Conservation (phyloP, 2,329 filamentous ascomycete genomes). For the Chalara sp. region DNA sequence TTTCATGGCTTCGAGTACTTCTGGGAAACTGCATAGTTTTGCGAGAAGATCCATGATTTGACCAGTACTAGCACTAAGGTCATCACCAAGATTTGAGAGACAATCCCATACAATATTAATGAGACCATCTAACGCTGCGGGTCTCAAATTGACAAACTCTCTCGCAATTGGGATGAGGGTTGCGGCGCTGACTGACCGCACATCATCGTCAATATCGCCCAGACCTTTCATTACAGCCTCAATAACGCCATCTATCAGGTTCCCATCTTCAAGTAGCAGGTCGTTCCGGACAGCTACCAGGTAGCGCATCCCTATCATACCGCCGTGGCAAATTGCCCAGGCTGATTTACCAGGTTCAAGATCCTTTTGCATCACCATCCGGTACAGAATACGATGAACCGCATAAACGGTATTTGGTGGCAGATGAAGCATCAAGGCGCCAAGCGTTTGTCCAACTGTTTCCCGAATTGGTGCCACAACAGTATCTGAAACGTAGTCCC, state of each 20-base stretch:
- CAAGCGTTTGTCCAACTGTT: constrained; percentile 88
- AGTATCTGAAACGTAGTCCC: constrained; percentile 95
- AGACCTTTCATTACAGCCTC: constrained; percentile 92
- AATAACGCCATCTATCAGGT: constrained; percentile 89
- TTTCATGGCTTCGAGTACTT: constrained; percentile 93
- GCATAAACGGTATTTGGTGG: constrained; percentile 71
- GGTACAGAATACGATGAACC: constrained; percentile 77
- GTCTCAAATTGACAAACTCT: constrained; percentile 84
- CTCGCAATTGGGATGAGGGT: constrained; percentile 93
- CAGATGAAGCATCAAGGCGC: constrained; percentile 80
- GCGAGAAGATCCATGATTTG: constrained; percentile 98
- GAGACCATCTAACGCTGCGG: constrained; percentile 68
- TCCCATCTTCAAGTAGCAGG: constrained; percentile 72
- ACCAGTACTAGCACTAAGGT: constrained; percentile 92
- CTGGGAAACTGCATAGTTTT: constrained; percentile 88
- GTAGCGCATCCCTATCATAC: constrained; percentile 94
- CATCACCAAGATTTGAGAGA: constrained; percentile 91
- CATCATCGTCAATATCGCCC: constrained; percentile 86
- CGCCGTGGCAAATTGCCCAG: constrained; percentile 95
- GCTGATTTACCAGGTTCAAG: constrained; percentile 65
- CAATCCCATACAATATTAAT: constrained; percentile 98
- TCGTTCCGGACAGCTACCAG: constrained; percentile 93
- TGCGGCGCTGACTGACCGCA: constrained; percentile 94
- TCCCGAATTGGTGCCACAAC: constrained; percentile 94
- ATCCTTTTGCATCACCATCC: constrained; percentile 88